Conservation (phyloP, 83 land plant species). For the Thuja plicata region DNA sequence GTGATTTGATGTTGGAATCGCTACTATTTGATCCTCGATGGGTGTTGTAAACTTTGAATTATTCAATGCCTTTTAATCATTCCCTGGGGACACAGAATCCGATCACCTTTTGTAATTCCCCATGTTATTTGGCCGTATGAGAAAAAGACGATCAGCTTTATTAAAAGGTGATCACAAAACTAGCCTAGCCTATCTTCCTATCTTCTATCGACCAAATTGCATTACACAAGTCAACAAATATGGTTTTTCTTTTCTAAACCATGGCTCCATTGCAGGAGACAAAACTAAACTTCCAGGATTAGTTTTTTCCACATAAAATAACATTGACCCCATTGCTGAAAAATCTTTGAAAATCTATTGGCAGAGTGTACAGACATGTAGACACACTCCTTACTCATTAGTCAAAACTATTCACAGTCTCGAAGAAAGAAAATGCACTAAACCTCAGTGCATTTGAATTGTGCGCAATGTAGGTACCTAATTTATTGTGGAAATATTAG, state of each 20-base stretch:
- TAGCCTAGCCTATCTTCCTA: too few relatives aligned
- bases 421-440: too few relatives aligned
- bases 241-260: not conserved
- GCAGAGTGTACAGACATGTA: too few relatives aligned
- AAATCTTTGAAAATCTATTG: too few relatives aligned
- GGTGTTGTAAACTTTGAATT: not conserved
- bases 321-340: too few relatives aligned
- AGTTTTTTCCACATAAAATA: too few relatives aligned
- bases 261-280: not conserved
- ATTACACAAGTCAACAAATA: not conserved
- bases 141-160: not conserved
- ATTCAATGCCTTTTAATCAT: not conserved
- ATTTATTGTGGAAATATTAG: too few relatives aligned
- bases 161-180: not conserved
- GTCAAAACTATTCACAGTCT: too few relatives aligned
- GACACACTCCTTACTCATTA: too few relatives aligned
- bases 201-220: not conserved
- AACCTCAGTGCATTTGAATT: too few relatives aligned
- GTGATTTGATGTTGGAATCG: conserved; percentile 9
- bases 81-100: not conserved
- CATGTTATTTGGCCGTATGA: not conserved
- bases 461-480: too few relatives aligned
- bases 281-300: not conserved
- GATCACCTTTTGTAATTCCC: conserved; percentile 5
- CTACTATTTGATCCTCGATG: not conserved